Percentiles rank a stretch among this genome's conserved stretches.
phyloP scores from a whole-genome alignment of 1,139 yeast genomes.

The Pichia norvegensis region DNA sequence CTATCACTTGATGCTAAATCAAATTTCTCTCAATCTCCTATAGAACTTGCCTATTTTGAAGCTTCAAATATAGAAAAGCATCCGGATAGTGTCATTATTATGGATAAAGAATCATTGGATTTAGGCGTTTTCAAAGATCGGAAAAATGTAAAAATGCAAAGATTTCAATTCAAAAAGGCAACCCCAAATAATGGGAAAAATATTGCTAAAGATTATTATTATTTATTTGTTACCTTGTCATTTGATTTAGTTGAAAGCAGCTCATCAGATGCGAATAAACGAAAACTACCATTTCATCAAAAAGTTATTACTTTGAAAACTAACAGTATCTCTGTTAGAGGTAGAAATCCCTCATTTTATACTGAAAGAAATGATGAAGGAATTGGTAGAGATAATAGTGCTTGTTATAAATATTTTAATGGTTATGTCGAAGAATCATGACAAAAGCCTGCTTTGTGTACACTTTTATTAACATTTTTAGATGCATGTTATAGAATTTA shows the following conservation, averaged over 20 bases:
- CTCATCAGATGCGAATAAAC: background rate
- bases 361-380: conserved; percentile 47
- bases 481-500: too few relatives aligned
- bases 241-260: conserved; percentile 30
- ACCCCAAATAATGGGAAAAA: conserved; percentile 59
- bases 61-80: background rate
- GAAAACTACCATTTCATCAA: conserved; percentile 3
- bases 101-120: background rate
- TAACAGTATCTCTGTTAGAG: conserved; percentile 54
- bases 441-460: too few relatives aligned
- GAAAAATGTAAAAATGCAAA: conserved; percentile 10
- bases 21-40: conserved; percentile 14
- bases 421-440: background rate
- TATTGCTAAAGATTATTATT: conserved; percentile 47
- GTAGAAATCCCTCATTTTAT: conserved; percentile 59
- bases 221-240: conserved; percentile 33
- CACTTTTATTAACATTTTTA: too few relatives aligned
- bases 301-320: conserved; percentile 23
- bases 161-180: conserved; percentile 48
- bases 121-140: conserved; percentile 5
- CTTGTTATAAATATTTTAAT: conserved; percentile 4
- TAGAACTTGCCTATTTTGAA: conserved; percentile 3
- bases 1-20: conserved; percentile 13
- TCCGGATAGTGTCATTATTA: background rate
- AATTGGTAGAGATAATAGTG: conserved; percentile 12